Percentiles rank a stretch among this genome's conserved stretches.
These are phyloP conservation scores for Phycomyces blakesleeanus DNA, from an alignment of 192 early-diverging fungal species.

Conservation along the genomic window DNA sequence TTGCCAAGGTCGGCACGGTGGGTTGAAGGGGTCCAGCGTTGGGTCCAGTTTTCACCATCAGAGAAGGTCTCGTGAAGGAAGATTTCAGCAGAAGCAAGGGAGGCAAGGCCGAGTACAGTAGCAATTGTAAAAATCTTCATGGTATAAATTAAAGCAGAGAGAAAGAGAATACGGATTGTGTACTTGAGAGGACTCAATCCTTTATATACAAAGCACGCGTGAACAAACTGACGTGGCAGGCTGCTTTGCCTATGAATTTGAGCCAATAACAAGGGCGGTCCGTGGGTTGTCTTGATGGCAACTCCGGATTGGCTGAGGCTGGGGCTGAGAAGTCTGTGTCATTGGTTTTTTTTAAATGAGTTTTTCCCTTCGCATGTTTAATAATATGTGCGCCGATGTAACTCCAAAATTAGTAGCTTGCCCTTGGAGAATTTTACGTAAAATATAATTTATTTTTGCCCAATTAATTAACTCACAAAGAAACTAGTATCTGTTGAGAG, in stretches of 20 bases:
- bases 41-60: slow-evolving; percentile 48
- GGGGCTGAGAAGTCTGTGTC: too few species aligned
- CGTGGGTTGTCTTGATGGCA: slow-evolving; percentile 8
- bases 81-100: slow-evolving; percentile 53
- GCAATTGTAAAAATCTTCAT: slow-evolving; percentile 42
- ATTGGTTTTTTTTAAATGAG: too few species aligned
- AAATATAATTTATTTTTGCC: too few species aligned
- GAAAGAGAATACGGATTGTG: slow-evolving; percentile 15
- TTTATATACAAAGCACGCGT: slow-evolving; percentile 11
- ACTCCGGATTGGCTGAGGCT: slow-evolving; percentile 9
- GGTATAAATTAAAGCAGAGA: slow-evolving; percentile 12
- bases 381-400: too few species aligned
- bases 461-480: too few species aligned
- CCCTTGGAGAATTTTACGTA: too few species aligned
- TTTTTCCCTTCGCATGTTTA: too few species aligned
- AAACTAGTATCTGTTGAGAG: too few species aligned
- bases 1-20: slow-evolving; percentile 68
- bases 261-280: neutral
- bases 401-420: too few species aligned
- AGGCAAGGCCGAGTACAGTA: slow-evolving; percentile 33
- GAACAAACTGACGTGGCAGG: slow-evolving; percentile 15
- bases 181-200: neutral
- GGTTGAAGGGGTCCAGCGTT: slow-evolving; percentile 71
- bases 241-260: slow-evolving; percentile 2
- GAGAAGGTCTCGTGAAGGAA: slow-evolving; percentile 89